Percentiles rank a stretch among this genome's conserved stretches.
These are phyloP conservation scores for Pseudotsuga menziesii DNA, from an alignment of 75 land plant species.

Conservation along the genomic window DNA sequence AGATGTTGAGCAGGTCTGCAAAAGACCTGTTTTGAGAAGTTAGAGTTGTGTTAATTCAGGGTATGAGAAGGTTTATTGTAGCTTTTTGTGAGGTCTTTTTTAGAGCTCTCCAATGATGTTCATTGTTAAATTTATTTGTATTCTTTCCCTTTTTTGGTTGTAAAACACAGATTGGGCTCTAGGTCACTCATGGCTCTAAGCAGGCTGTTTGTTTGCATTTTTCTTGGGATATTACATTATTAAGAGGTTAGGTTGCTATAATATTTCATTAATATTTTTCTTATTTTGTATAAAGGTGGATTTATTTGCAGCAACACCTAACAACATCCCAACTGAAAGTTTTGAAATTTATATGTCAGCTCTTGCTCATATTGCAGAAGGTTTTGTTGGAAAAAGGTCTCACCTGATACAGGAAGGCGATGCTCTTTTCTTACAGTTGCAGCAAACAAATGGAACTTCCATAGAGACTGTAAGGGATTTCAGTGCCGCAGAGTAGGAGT, in stretches of 20 bases:
- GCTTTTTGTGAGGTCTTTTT: background rate
- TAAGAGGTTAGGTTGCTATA: background rate
- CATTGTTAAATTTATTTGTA: background rate
- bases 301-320: constrained; percentile 70
- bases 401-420: constrained; percentile 75
- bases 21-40: constrained; percentile 13
- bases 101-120: constrained; percentile 5
- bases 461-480: constrained; percentile 19
- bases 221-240: background rate
- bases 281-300: constrained; percentile 46
- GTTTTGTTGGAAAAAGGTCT: constrained; percentile 71
- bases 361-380: constrained; percentile 85
- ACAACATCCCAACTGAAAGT: constrained; percentile 79
- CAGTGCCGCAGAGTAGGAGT: constrained; percentile 29
- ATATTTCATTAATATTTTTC: background rate
- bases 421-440: constrained; percentile 68
- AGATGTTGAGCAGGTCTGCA: constrained; percentile 74
- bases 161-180: background rate
- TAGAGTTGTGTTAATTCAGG: background rate
- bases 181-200: background rate
- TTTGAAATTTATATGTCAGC: constrained; percentile 90
- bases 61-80: background rate
- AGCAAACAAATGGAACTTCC: constrained; percentile 46
- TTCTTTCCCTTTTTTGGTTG: background rate
- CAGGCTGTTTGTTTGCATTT: constrained; percentile 3